Base-by-base conservation (phyloP, 1,284 basidiomycete genomes). In the Trichosporon ovoides region DNA sequence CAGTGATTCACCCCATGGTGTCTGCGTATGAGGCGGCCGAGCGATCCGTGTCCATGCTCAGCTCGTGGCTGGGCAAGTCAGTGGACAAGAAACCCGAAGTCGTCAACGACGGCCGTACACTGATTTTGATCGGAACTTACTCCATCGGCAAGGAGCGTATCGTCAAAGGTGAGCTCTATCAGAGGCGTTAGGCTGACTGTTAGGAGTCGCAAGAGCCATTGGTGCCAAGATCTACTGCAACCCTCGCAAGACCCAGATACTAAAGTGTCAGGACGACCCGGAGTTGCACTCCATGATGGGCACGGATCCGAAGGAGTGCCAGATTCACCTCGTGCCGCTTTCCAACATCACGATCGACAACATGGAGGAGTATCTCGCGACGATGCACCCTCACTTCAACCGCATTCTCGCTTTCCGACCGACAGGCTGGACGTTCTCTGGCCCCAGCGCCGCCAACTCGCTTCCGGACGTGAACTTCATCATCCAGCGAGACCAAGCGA, bases 61-160 rank as follows among this genome's bases (percentile, higher is more conserved):
- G 80, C 58, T 66, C 68, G 11, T 80, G 78, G 80, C 62, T 78
- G 19, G 67, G 68, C 5, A 69, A 69, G 69, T 74, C 58, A 57
- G 74, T 73, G 64, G 19, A 54, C 50, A 40, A 55, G 10, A 62
- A 65, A 16, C 68, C 67, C 6, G 55, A 35, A 28, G 68, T 69
- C 58, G 60, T 62, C 12, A 70, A 67, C 34, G 70, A 68, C 40
- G 76, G 74, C 33, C 58, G 77, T 58, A 73, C 80, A 46, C 80
- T 98, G n/a, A 83, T 98, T 50, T 84, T 96, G 43, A 85, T 98
- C 24, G 95, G 94, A 12, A 97, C 95, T 0, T 98, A 98, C 75
- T 91, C 91, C 0, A 92, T 98, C 55, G 95, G 95, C 53, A 98
- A 98, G 76, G 95, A 98, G 75, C 85, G 93, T 40, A 89, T 98